Evolutionary conservation across 805 yeast genomes (phyloP).

Genomic region (Grigorovia jiainica): DNA sequence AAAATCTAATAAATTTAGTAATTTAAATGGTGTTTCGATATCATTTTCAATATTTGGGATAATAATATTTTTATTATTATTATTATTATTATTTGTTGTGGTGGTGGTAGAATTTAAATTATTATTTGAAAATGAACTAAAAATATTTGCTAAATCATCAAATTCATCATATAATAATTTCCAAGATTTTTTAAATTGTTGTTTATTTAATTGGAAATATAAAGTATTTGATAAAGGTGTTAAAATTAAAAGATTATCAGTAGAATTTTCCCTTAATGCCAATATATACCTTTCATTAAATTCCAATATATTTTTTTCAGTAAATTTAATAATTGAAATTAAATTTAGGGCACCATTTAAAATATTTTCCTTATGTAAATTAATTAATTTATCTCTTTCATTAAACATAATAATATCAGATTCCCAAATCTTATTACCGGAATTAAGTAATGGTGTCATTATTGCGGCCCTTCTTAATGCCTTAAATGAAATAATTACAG

Average conservation of each 20-base stretch:
- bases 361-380: not conserved
- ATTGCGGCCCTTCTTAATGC: constrained; percentile 13
- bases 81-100: no score
- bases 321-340: not conserved
- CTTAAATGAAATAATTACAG: constrained; percentile 12
- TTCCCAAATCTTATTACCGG: constrained; percentile 11
- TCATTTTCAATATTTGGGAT: no score
- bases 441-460: constrained; percentile 11
- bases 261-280: constrained; percentile 13
- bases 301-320: constrained; percentile 8
- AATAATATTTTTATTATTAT: no score
- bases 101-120: no score
- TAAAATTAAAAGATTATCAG: constrained; percentile 34
- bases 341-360: not conserved
- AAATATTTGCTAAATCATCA: no score
- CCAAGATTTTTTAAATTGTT: constrained; percentile 40
- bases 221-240: constrained; percentile 54
- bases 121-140: no score
- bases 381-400: constrained; percentile 1
- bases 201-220: constrained; percentile 42
- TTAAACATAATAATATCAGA: constrained; percentile 3
- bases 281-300: constrained; percentile 30
- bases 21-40: constrained; percentile 6
- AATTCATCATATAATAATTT: constrained; percentile 13
- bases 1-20: constrained; percentile 34